A percentile compares a stretch with the other conserved stretches of the same genome.
Evolutionary conservation across 2,329 filamentous ascomycete genomes (phyloP).

Genomic region (Mycosphaerella sp.): DNA sequence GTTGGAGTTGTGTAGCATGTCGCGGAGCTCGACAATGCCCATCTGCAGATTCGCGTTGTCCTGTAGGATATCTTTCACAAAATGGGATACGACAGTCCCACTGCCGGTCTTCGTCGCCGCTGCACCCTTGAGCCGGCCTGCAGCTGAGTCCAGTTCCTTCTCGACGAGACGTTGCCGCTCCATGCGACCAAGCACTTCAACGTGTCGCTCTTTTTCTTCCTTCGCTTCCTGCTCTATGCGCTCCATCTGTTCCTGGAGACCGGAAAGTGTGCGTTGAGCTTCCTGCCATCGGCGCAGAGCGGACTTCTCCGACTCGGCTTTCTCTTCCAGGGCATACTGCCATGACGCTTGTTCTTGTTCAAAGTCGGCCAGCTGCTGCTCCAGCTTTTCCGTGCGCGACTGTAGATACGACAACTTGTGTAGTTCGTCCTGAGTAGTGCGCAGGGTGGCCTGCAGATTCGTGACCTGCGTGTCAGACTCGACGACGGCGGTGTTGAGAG

Average conservation of each 20-base stretch:
- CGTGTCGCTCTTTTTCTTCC: conserved; percentile 73
- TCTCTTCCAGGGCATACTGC: conserved; percentile 59
- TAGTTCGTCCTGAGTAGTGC: conserved; percentile 70
- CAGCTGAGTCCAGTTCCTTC: conserved; percentile 70
- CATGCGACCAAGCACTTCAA: conserved; percentile 73
- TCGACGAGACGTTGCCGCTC: conserved; percentile 78
- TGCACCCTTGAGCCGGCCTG: conserved; percentile 71
- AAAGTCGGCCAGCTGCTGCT: conserved; percentile 69
- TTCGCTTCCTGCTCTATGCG: conserved; percentile 76
- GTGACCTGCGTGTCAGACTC: conserved; percentile 76
- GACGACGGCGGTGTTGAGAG: conserved; percentile 68
- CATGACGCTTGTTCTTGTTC: conserved; percentile 75
- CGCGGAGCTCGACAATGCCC: conserved; percentile 82
- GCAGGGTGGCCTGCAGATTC: conserved; percentile 66
- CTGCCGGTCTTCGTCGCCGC: conserved; percentile 62
- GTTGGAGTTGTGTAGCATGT: conserved; percentile 85
- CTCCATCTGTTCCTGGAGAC: conserved; percentile 82
- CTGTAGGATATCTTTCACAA: conserved; percentile 89
- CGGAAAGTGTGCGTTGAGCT: conserved; percentile 69
- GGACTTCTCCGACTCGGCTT: conserved; percentile 67
- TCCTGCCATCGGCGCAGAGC: conserved; percentile 78
- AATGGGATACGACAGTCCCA: conserved; percentile 78
- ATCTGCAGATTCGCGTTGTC: conserved; percentile 93
- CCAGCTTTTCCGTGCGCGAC: conserved; percentile 67
- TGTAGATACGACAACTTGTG: conserved; percentile 68